Base-by-base conservation (phyloP, 257 asterid species). In the Craterostigma plantagineum region DNA sequence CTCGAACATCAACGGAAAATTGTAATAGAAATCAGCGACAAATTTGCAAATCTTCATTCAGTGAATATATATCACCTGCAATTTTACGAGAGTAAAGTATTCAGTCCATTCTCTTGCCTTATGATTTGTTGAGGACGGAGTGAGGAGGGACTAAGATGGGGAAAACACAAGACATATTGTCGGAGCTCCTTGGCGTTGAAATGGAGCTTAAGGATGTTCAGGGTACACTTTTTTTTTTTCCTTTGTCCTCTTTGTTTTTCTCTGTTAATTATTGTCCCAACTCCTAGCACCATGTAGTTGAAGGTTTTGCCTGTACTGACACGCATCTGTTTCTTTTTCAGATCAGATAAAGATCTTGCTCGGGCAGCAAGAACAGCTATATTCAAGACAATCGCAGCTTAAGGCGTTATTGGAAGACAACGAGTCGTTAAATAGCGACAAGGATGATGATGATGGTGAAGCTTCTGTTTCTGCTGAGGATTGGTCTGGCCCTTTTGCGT, bases 171-270 rank as follows among this genome's bases (percentile, higher is more conserved):
- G 90, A 74, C 46, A 59, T 79, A 13, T 51, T 79, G 27, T 63
- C 76, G 66, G 93, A 87, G 66, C 93, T 87, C 41, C 72, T 74
- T 43, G 78, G 69, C 52, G 80, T 87, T 18, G 95, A 87, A 56
- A 67, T 65, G 58, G 95, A 87, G 67, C 82, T 82, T 45, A 75
- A 65, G 49, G 95, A 79, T 45, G 83, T 87, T 52, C 92, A 82
- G 67, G 93, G 98, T 72, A 7, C 30, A 34, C 30, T n/a, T n/a
- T n/a, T n/a, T 3, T 16, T 37, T 1, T 38, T 12, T 9, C 43
- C 11, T 30, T 33, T n/a, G n/a, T n/a, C 18, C 8, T 13, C 41
- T 11, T 35, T 17, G 10, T 12, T 55, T 18, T 14, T 23, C 27
- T 36, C 23, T 13, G 7, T 23, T 23, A 23, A 23, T 23, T 6